phyloP scores from a whole-genome alignment of 768 basidiomycete species.

The Gelatoporia subvermispora region DNA sequence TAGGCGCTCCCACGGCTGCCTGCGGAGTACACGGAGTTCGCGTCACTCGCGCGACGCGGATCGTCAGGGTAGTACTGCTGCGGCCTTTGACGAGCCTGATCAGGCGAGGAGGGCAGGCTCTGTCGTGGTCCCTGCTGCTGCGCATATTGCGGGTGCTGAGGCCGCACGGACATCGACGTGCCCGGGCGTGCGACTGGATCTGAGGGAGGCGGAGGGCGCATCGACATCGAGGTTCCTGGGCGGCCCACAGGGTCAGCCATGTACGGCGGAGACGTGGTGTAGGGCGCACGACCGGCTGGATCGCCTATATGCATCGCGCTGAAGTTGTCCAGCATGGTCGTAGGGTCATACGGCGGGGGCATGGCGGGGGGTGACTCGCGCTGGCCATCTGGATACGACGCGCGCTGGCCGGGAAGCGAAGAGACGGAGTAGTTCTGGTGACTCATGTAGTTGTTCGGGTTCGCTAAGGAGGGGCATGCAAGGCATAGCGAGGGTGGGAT shows the following conservation, averaged over 20 bases:
- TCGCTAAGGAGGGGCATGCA: not conserved
- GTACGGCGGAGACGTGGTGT: slow-evolving; percentile 4
- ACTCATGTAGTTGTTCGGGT: slow-evolving; percentile 28
- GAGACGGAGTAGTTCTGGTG: slow-evolving; percentile 46
- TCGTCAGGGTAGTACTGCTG: slow-evolving; percentile 14
- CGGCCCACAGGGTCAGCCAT: slow-evolving; percentile 45
- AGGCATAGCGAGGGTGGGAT: not conserved
- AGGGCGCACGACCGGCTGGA: slow-evolving; percentile 28
- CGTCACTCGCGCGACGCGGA: slow-evolving; percentile 6
- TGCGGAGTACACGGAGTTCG: slow-evolving; percentile 10
- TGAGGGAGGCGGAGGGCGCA: slow-evolving; percentile 28
- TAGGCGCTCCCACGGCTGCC: slow-evolving; percentile 30
- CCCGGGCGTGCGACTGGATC: slow-evolving; percentile 34
- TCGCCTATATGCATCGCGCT: slow-evolving; percentile 50
- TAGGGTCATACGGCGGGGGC: slow-evolving; percentile 39
- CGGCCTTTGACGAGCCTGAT: slow-evolving; percentile 12
- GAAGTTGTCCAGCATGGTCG: slow-evolving; percentile 46
- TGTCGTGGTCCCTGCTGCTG: slow-evolving; percentile 7
- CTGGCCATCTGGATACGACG: slow-evolving; percentile 19
- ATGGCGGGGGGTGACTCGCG: slow-evolving; percentile 22
- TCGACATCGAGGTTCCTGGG: slow-evolving; percentile 55
- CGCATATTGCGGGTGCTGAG: slow-evolving; percentile 12
- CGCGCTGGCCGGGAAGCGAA: slow-evolving; percentile 35
- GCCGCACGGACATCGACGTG: slow-evolving; percentile 20
- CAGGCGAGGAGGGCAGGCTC: slow-evolving; percentile 13